Evolutionary conservation across 164 flowering plant genomes (phyloP).

Genomic region (Vitis vinifera): DNA sequence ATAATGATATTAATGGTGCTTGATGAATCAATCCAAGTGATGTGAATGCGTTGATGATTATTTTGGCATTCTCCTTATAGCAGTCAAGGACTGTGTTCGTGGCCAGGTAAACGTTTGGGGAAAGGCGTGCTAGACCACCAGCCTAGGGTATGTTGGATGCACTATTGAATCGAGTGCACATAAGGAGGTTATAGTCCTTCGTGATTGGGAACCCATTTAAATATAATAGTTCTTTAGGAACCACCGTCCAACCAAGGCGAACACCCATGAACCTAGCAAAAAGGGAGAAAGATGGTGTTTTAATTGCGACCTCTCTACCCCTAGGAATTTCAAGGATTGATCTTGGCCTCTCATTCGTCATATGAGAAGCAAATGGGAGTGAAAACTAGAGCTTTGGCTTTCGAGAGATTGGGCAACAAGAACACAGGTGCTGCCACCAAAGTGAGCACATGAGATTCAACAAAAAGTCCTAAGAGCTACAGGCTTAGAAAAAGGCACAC

Average conservation of each 20-base stretch:
- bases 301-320: slow-evolving; percentile 31
- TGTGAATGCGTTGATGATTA: slow-evolving; percentile 50
- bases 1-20: too few relatives aligned
- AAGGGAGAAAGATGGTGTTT: slow-evolving; percentile 70
- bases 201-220: slow-evolving; percentile 62
- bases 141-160: slow-evolving; percentile 72
- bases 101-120: slow-evolving; percentile 53
- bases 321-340: too few relatives aligned
- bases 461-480: too few relatives aligned
- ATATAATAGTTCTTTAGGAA: slow-evolving; percentile 54
- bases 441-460: too few relatives aligned
- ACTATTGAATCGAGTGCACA: slow-evolving; percentile 79
- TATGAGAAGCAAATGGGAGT: too few relatives aligned
- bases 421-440: too few relatives aligned
- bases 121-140: slow-evolving; percentile 74
- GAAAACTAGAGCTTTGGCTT: too few relatives aligned
- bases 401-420: too few relatives aligned
- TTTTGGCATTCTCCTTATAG: slow-evolving; percentile 75
- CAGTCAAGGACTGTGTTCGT: slow-evolving; percentile 34
- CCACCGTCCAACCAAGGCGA: slow-evolving; percentile 81
- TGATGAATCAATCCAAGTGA: slow-evolving; percentile 42
- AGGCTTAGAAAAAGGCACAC: too few relatives aligned
- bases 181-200: slow-evolving; percentile 56
- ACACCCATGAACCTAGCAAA: slow-evolving; percentile 79
- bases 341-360: too few relatives aligned